Evolutionary conservation across 371 early-diverging fungal species (phyloP).

Genomic region (Haplosporangium sp.): DNA sequence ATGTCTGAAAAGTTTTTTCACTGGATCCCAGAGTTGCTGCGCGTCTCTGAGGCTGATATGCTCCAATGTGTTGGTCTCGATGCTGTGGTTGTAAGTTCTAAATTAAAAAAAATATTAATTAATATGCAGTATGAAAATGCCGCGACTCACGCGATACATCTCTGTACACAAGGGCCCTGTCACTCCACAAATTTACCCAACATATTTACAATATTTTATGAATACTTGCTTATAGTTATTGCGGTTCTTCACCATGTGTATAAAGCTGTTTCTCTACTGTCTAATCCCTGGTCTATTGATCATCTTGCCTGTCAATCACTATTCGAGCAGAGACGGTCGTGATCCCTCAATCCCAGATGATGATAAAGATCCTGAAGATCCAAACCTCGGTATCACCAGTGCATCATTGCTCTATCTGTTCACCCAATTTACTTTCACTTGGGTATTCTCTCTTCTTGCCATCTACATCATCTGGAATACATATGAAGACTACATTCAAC

Average conservation of each 20-base stretch:
- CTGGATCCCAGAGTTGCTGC: conserved; percentile 69
- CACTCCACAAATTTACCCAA: too few species aligned
- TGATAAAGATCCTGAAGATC: neutral
- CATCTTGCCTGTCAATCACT: conserved; percentile 59
- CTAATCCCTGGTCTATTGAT: conserved; percentile 57
- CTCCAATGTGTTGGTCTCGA: conserved; percentile 69
- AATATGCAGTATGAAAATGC: neutral
- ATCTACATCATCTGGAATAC: conserved; percentile 71
- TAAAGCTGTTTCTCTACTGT: conserved; percentile 58
- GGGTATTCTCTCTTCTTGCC: conserved; percentile 70
- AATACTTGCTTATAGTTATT: conserved; percentile 43
- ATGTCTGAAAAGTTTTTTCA: conserved; percentile 69
- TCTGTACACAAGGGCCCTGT: too few species aligned
- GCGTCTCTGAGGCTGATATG: conserved; percentile 60
- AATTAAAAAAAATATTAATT: neutral
- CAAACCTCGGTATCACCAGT: neutral
- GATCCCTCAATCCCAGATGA: neutral
- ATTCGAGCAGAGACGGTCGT: conserved; percentile 8
- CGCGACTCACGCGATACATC: neutral
- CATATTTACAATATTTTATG: too few species aligned
- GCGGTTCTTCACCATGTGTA: conserved; percentile 64
- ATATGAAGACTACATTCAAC: conserved; percentile 67
- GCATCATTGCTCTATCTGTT: conserved; percentile 56
- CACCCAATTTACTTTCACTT: conserved; percentile 72
- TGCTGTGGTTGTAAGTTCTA: conserved; percentile 64